Conservation (phyloP, 306 rosid genomes). For the Datisca glomerata region DNA sequence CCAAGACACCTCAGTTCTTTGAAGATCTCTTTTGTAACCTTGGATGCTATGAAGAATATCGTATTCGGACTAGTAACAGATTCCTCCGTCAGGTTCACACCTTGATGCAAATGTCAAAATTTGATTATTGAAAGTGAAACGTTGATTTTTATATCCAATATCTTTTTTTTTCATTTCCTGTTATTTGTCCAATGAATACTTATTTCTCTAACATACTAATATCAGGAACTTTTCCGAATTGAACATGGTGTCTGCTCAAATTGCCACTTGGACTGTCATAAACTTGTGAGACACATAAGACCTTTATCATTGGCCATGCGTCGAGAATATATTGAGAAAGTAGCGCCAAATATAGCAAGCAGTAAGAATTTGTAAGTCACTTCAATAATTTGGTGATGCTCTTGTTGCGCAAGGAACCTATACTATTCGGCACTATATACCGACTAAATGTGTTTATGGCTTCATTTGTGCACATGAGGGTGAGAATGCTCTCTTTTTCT, state of each 20-base stretch:
- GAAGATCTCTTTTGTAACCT: slow-evolving; percentile 95
- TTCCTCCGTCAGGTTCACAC: slow-evolving; percentile 58
- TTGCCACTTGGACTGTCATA: slow-evolving; percentile 83
- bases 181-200: not conserved
- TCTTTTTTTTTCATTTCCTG: slow-evolving; percentile 3
- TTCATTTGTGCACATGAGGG: no score
- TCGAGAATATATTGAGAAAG: slow-evolving; percentile 55
- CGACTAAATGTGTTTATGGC: no score
- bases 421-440: no score
- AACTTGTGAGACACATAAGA: slow-evolving; percentile 55
- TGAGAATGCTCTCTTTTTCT: no score
- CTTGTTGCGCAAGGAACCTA: no score
- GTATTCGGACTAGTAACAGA: slow-evolving; percentile 70
- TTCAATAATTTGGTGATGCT: slow-evolving; percentile 14
- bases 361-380: slow-evolving; percentile 55
- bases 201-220: not conserved
- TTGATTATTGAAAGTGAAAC: not conserved
- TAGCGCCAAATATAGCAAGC: slow-evolving; percentile 62
- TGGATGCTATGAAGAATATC: slow-evolving; percentile 77
- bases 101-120: no score
- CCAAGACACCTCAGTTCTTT: slow-evolving; percentile 68
- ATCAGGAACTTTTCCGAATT: slow-evolving; percentile 82
- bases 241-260: slow-evolving; percentile 77
- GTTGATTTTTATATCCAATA: not conserved
- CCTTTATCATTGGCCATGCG: slow-evolving; percentile 62